Conservation (phyloP, 2,329 filamentous ascomycete species). For the Cladosporium sp. region DNA sequence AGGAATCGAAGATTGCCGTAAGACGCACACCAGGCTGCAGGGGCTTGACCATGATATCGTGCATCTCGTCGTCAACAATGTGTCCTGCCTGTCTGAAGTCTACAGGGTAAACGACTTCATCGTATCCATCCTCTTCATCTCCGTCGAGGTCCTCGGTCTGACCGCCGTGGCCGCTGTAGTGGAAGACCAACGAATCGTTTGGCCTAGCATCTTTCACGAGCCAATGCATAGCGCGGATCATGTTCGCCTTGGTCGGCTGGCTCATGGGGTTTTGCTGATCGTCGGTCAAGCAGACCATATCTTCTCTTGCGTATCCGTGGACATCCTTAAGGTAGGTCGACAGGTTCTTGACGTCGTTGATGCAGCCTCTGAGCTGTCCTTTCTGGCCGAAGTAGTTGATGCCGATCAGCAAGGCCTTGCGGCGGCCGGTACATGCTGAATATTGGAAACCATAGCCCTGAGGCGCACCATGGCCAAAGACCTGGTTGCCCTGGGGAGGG, state of each 20-base stretch:
- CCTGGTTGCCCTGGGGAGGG: conserved; percentile 31
- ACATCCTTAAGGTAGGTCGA: conserved; percentile 81
- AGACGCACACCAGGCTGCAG: conserved; percentile 78
- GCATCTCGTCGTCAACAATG: conserved; percentile 81
- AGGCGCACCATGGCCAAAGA: conserved; percentile 77
- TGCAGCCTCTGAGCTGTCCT: conserved; percentile 85
- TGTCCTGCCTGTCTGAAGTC: conserved; percentile 76
- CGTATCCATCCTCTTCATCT: conserved; percentile 76
- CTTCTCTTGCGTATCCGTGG: conserved; percentile 88
- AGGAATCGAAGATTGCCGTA: conserved; percentile 77
- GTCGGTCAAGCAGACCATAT: conserved; percentile 95
- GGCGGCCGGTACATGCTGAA: conserved; percentile 70
- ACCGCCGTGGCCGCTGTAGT: conserved; percentile 88
- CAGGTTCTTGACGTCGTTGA: conserved; percentile 94
- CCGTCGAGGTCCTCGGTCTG: conserved; percentile 75
- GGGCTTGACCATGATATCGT: conserved; percentile 71
- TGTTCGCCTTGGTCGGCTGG: conserved; percentile 93
- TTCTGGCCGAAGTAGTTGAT: conserved; percentile 96
- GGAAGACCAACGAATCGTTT: conserved; percentile 95
- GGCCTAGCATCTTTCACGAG: conserved; percentile 87
- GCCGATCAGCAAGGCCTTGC: conserved; percentile 86
- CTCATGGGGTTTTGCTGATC: conserved; percentile 97
- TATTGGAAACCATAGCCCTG: conserved; percentile 71
- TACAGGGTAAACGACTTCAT: conserved; percentile 80
- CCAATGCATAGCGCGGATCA: conserved; percentile 96